Evolutionary conservation across 345 rosid species (phyloP).

Genomic region (Moricandia moricandioides): DNA sequence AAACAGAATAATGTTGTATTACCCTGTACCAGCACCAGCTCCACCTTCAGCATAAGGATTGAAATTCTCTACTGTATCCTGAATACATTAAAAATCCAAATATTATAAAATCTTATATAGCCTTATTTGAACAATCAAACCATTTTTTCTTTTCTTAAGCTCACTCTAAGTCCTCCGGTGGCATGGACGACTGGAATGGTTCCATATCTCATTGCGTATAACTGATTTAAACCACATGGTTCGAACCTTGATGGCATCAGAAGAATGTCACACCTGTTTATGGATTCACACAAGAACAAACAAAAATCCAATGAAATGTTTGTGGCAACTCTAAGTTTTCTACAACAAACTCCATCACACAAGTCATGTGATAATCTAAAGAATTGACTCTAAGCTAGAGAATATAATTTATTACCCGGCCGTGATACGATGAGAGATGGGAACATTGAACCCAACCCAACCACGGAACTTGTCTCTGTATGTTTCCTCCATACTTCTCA

Average conservation of each 20-base stretch:
- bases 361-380: not conserved
- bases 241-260: conserved; percentile 98
- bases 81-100: conserved; percentile 15
- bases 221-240: conserved; percentile 92
- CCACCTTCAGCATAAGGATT: conserved; percentile 72
- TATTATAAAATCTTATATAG: not conserved
- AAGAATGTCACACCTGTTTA: conserved; percentile 87
- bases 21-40: conserved; percentile 83
- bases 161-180: conserved; percentile 92
- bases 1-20: conserved; percentile 20
- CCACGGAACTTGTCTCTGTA: conserved; percentile 82
- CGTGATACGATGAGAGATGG: conserved; percentile 88
- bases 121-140: not conserved
- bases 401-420: conserved; percentile 64
- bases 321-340: not conserved
- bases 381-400: not conserved
- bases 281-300: too few relatives aligned
- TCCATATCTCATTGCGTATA: conserved; percentile 98
- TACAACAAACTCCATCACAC: not conserved
- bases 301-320: not conserved
- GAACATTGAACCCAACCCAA: conserved; percentile 95
- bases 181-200: conserved; percentile 88
- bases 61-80: conserved; percentile 90
- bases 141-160: conserved; percentile 36
- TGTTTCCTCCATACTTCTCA: conserved; percentile 68